Evolutionary conservation across 2,329 filamentous ascomycete species (phyloP).

Genomic region (Dendryphion nanum): DNA sequence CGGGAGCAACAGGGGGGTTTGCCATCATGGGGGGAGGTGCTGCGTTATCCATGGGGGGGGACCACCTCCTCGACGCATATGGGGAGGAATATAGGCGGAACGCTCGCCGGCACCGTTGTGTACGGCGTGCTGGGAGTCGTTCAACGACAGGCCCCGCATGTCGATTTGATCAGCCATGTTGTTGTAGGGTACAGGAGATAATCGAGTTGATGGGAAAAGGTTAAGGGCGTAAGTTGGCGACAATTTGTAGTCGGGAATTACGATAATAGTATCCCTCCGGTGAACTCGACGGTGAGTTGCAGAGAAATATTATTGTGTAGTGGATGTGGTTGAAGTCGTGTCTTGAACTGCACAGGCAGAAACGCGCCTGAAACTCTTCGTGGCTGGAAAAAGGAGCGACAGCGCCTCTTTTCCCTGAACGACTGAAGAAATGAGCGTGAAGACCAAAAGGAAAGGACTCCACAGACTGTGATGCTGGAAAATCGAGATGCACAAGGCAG

Average conservation of each 20-base stretch:
- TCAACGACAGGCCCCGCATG: constrained; percentile 72
- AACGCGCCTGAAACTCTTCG: constrained; percentile 42
- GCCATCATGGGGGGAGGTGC: constrained; percentile 44
- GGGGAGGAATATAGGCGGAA: constrained; percentile 80
- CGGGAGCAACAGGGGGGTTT: constrained; percentile 50
- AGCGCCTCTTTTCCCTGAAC: constrained; percentile 39
- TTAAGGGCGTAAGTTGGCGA: constrained; percentile 4
- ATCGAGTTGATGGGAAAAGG: not conserved
- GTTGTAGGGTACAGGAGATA: too few relatives aligned
- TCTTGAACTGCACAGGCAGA: constrained; percentile 31
- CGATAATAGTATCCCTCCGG: constrained; percentile 17
- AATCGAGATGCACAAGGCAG: constrained; percentile 28
- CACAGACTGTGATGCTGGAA: constrained; percentile 31
- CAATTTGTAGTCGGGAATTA: constrained; percentile 23
- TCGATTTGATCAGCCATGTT: constrained; percentile 63
- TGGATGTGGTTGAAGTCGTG: constrained; percentile 30
- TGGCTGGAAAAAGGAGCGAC: constrained; percentile 32
- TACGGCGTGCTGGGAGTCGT: constrained; percentile 62
- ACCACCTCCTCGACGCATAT: constrained; percentile 60
- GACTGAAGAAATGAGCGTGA: constrained; percentile 41
- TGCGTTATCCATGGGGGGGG: constrained; percentile 38
- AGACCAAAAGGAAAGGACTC: constrained; percentile 42
- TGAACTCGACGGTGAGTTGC: constrained; percentile 31
- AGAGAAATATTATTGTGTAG: constrained; percentile 27
- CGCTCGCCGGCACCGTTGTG: constrained; percentile 54